Evolutionary conservation across 306 rosid species (phyloP).

Genomic region (Lablab purpureus): DNA sequence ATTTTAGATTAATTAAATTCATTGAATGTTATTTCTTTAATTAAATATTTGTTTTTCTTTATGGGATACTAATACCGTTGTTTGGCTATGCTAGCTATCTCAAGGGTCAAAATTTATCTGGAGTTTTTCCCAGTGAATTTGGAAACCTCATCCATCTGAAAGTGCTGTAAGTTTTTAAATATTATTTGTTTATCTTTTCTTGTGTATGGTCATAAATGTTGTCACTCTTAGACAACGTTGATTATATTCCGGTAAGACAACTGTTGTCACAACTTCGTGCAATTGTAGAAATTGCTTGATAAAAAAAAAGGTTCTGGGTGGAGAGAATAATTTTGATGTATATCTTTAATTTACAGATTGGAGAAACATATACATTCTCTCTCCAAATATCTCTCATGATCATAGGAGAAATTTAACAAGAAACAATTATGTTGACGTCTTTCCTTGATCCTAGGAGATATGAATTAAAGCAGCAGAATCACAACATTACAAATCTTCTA

Average conservation of each 20-base stretch:
- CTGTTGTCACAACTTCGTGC: too few relatives aligned
- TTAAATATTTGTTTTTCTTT: background rate
- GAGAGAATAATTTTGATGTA: too few relatives aligned
- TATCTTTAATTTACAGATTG: too few relatives aligned
- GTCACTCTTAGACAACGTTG: background rate
- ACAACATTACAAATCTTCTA: too few relatives aligned
- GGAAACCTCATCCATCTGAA: constrained; percentile 66
- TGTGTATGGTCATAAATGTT: background rate
- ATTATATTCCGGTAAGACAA: background rate
- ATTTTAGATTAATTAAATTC: background rate
- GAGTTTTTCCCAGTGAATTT: constrained; percentile 74
- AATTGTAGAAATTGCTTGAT: too few relatives aligned
- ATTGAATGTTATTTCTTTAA: background rate
- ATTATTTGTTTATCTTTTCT: background rate
- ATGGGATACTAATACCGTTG: background rate
- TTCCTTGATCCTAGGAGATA: too few relatives aligned
- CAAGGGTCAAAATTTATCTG: constrained; percentile 68
- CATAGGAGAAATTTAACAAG: too few relatives aligned
- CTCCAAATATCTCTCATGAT: too few relatives aligned
- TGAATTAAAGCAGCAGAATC: too few relatives aligned
- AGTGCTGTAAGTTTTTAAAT: constrained; percentile 60
- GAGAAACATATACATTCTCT: too few relatives aligned
- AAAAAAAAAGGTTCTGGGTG: too few relatives aligned
- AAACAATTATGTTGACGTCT: too few relatives aligned
- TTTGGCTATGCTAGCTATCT: constrained; percentile 52